Percentiles rank a stretch among this genome's conserved stretches.
Conservation (phyloP, 169 alveolate genomes). For the Eimeria acervulina region DNA sequence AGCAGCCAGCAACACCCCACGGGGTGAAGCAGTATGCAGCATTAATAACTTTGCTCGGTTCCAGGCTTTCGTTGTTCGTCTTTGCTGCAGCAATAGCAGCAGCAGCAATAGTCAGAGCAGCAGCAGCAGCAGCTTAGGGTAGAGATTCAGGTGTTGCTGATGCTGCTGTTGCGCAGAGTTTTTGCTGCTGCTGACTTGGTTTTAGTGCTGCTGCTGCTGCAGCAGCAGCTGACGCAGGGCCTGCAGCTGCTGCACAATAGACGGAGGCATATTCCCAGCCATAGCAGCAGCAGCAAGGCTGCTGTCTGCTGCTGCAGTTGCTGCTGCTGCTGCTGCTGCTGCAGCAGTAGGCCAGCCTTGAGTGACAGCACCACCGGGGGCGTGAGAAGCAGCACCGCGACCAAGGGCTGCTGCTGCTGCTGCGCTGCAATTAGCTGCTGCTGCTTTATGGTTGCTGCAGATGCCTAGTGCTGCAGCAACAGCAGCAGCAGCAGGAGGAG, state of each 20-base stretch:
- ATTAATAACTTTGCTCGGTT: too few species aligned
- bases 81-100: too few species aligned
- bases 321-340: background rate
- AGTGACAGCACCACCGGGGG: background rate
- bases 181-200: background rate
- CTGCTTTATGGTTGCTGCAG: background rate
- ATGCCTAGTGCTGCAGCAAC: conserved; percentile 58
- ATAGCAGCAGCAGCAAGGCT: conserved; percentile 42
- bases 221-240: background rate
- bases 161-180: background rate
- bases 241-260: background rate
- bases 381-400: conserved; percentile 16
- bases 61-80: too few species aligned
- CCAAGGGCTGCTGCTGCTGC: background rate
- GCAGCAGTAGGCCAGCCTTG: conserved; percentile 4
- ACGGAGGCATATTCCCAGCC: background rate
- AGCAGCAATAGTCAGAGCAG: too few species aligned
- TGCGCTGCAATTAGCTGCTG: background rate
- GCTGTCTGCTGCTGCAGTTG: background rate
- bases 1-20: too few species aligned
- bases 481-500: conserved; percentile 40
- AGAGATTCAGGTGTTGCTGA: background rate
- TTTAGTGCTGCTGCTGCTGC: too few species aligned
- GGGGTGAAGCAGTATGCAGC: too few species aligned
- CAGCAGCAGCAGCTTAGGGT: too few species aligned